These are phyloP conservation scores for Fusarium citri DNA, from an alignment of 2,329 filamentous ascomycete species.

Conservation along the genomic window DNA sequence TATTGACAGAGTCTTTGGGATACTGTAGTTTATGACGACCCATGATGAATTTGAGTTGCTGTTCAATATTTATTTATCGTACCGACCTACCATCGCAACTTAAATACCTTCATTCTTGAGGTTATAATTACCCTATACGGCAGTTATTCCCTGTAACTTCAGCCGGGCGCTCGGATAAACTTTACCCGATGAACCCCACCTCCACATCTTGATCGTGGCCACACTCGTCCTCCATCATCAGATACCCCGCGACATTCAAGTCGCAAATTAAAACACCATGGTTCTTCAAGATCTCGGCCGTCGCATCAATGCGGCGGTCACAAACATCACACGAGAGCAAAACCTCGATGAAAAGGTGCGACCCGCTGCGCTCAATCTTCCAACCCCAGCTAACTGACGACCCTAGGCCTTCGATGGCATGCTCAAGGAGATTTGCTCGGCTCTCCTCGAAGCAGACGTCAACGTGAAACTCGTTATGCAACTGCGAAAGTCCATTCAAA, in stretches of 20 bases:
- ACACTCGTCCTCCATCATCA: constrained; percentile 36
- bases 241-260: constrained; percentile 43
- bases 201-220: constrained; percentile 43
- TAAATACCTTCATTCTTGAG: constrained; percentile 11
- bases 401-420: constrained; percentile 91
- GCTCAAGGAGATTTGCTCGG: constrained; percentile 98
- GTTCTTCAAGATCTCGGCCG: constrained; percentile 98
- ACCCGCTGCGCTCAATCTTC: constrained; percentile 19
- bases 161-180: constrained; percentile 28
- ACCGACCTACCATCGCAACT: background rate
- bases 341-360: constrained; percentile 95
- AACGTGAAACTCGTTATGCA: constrained; percentile 93
- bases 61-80: background rate
- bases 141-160: background rate
- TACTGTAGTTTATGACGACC: constrained; percentile 64
- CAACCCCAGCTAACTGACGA: constrained; percentile 14
- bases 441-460: constrained; percentile 95
- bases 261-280: constrained; percentile 67
- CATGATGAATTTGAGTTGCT: constrained; percentile 41
- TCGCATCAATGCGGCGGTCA: constrained; percentile 97
- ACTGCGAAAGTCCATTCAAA: constrained; percentile 92
- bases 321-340: constrained; percentile 88
- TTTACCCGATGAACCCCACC: constrained; percentile 22
- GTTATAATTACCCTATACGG: constrained; percentile 22
- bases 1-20: constrained; percentile 72